Conservation (phyloP, 352 stramenopile species). For the Blastocystis sp. region DNA sequence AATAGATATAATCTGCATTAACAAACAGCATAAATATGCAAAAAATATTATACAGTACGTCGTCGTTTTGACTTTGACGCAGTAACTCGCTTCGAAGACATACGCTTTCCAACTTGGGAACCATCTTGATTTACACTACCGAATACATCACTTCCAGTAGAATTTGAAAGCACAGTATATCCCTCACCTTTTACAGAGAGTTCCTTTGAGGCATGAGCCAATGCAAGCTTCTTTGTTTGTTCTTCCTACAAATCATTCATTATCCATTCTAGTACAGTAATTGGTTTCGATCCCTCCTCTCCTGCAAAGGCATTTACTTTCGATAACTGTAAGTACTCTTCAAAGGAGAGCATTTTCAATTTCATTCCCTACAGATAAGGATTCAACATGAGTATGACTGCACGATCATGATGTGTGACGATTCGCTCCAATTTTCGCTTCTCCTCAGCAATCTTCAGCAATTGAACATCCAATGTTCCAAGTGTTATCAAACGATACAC, state of each 20-base stretch:
- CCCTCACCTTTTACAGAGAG: conserved; percentile 5
- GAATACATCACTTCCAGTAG: not conserved
- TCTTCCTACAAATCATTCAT: not conserved
- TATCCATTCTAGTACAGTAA: not conserved
- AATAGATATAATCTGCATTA: too few relatives aligned
- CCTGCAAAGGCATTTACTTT: not conserved
- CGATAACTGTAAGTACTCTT: conserved; percentile 15
- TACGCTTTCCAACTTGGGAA: conserved; percentile 1
- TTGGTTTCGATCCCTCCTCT: not conserved
- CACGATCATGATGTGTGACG: conserved; percentile 47
- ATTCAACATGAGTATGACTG: not conserved
- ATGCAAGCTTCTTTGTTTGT: not conserved
- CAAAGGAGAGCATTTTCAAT: conserved; percentile 5
- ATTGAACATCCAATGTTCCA: conserved; percentile 23
- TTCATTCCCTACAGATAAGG: not conserved
- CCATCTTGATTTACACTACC: conserved; percentile 36
- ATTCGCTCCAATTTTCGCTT: conserved; percentile 52
- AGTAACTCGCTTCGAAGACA: not conserved
- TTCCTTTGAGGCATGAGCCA: not conserved
- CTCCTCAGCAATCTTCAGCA: conserved; percentile 53
- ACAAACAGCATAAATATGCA: not conserved
- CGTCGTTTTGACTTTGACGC: not conserved
- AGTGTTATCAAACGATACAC: conserved; percentile 59
- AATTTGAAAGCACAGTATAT: not conserved
- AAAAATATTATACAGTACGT: not conserved